Percentiles rank a stretch among this genome's conserved stretches.
These are phyloP conservation scores for Plasmodium gonderi DNA, from an alignment of 169 alveolate species.

Conservation along the genomic window DNA sequence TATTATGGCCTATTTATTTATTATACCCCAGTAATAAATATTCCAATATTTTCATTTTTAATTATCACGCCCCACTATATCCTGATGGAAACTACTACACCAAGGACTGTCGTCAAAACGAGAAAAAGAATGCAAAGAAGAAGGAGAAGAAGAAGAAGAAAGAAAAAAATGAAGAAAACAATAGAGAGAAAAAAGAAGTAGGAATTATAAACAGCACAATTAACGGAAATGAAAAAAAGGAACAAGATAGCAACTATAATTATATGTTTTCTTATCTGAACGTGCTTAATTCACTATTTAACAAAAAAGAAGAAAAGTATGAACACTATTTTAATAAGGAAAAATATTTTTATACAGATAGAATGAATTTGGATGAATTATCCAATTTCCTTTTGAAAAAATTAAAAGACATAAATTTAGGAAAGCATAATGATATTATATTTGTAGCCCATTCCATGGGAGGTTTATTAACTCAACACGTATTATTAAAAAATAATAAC, in stretches of 20 bases:
- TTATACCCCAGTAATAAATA: slow-evolving; percentile 23
- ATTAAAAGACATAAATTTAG: slow-evolving; percentile 54
- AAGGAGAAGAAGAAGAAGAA: not conserved
- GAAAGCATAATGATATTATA: slow-evolving; percentile 47
- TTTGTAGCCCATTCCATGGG: slow-evolving; percentile 74
- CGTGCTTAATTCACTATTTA: slow-evolving; percentile 17
- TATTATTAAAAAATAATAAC: slow-evolving; percentile 45
- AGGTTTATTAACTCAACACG: slow-evolving; percentile 64
- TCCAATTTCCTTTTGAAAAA: slow-evolving; percentile 35
- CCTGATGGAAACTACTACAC: slow-evolving; percentile 42
- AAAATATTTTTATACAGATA: slow-evolving; percentile 67
- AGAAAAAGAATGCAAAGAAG: not conserved
- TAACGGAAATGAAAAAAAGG: not conserved
- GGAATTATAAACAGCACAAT: not conserved
- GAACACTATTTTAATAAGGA: slow-evolving; percentile 6
- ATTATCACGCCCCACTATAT: slow-evolving; percentile 54
- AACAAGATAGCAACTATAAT: not conserved
- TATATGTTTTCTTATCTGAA: slow-evolving; percentile 12
- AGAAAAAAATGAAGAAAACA: not conserved
- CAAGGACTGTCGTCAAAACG: not conserved
- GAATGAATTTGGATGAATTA: slow-evolving; percentile 51
- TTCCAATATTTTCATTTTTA: slow-evolving; percentile 34
- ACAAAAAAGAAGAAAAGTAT: not conserved
- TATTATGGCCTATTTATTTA: slow-evolving; percentile 59
- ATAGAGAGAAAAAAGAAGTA: not conserved